Percentiles rank a stretch among this genome's conserved stretches.
phyloP scores from a whole-genome alignment of 1,284 basidiomycete species.

The Leccinum subrobustum region DNA sequence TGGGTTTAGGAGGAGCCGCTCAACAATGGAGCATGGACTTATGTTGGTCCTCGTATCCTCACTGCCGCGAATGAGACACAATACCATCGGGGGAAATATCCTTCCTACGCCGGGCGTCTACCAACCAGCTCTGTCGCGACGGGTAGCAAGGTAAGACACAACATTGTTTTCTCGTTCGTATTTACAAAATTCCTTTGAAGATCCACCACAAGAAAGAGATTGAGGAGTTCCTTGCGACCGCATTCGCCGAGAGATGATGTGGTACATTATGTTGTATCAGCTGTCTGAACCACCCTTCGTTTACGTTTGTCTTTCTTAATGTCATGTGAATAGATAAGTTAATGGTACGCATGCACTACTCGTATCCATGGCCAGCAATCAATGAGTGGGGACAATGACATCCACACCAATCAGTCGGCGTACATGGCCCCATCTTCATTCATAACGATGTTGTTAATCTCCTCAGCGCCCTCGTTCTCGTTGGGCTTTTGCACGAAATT shows the following conservation, averaged over 20 bases:
- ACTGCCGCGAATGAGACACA: conserved; percentile 82
- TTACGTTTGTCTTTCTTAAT: background rate
- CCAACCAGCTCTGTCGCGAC: conserved; percentile 90
- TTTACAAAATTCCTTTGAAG: conserved; percentile 45
- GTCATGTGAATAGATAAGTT: conserved; percentile 11
- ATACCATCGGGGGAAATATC: conserved; percentile 90
- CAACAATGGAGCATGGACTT: conserved; percentile 93
- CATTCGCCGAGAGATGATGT: conserved; percentile 41
- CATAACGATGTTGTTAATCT: conserved; percentile 24
- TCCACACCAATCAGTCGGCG: conserved; percentile 15
- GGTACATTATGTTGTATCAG: background rate
- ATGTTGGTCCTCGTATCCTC: conserved; percentile 86
- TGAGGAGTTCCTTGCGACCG: conserved; percentile 63
- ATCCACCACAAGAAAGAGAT: conserved; percentile 84
- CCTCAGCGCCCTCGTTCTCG: conserved; percentile 24
- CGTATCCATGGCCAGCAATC: background rate
- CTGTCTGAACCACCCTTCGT: background rate
- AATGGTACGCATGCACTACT: background rate
- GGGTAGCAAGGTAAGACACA: conserved; percentile 70
- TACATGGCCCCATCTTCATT: conserved; percentile 37
- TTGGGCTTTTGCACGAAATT: conserved; percentile 38
- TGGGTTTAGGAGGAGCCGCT: conserved; percentile 73
- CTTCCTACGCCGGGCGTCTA: conserved; percentile 82
- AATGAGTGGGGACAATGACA: background rate
- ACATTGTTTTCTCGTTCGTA: background rate